phyloP scores from a whole-genome alignment of 225 moss, liverwort and hornwort species.

The Ulota crispa region DNA sequence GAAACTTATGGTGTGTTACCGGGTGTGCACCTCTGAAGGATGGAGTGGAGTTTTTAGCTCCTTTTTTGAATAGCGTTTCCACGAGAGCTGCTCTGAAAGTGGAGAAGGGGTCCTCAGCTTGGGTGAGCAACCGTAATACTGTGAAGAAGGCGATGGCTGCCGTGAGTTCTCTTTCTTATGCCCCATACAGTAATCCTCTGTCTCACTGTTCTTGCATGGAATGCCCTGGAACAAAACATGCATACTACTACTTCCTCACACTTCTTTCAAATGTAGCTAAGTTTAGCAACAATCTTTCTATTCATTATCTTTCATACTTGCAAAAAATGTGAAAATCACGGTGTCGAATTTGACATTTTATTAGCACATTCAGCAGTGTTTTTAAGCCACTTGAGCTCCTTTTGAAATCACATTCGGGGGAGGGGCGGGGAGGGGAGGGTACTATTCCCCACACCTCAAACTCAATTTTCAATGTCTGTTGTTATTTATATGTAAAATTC shows the following conservation, averaged over 20 bases:
- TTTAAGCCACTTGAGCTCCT: too few relatives aligned
- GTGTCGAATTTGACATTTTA: too few relatives aligned
- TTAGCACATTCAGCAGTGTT: too few relatives aligned
- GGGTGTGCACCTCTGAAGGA: constrained; percentile 43
- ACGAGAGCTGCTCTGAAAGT: constrained; percentile 73
- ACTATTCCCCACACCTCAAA: not conserved
- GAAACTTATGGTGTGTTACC: not conserved
- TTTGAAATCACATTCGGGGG: too few relatives aligned
- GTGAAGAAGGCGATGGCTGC: constrained; percentile 63
- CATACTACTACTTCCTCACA: too few relatives aligned
- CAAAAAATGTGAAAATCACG: not conserved
- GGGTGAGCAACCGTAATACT: constrained; percentile 73
- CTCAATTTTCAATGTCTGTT: not conserved
- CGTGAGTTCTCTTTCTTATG: constrained; percentile 32
- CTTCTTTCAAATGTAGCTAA: too few relatives aligned
- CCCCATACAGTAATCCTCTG: not conserved
- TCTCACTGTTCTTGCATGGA: not conserved
- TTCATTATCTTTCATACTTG: too few relatives aligned
- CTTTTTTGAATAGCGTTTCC: constrained; percentile 67
- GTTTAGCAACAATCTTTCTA: too few relatives aligned
- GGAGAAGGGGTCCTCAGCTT: constrained; percentile 43
- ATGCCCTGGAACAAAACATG: not conserved
- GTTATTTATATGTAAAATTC: too few relatives aligned
- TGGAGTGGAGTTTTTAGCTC: constrained; percentile 78
- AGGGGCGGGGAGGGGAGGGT: too few relatives aligned